Evolutionary conservation across 2,329 filamentous ascomycete genomes (phyloP), one percentile per base, ranked within the genome.

Genomic region (Sporothrix brasiliensis): DNA sequence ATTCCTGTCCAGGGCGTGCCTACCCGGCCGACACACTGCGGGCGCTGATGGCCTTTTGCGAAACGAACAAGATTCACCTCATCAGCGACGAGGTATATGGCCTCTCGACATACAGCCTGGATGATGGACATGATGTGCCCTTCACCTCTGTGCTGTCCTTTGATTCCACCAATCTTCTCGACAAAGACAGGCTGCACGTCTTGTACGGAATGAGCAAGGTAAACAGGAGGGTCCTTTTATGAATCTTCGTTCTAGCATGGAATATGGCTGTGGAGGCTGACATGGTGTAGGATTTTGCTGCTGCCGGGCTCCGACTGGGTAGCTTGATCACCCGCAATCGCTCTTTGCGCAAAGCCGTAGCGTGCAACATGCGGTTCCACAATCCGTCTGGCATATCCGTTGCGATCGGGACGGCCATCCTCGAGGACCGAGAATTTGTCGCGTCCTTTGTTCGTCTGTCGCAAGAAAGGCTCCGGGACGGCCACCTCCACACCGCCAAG

Each of bases 351-450:
- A 30, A 16, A 6, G 54, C 54, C 54, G 54, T 58, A 1, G 30
- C 30, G 14, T 58, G 54, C 54, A 58, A 58, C 54, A 58, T 58
- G 54, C 54, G 54, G 4, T 58, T 58, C 54, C 54, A 58, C 54
- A 58, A 39, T 16, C 54, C 54, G 6, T 58, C 54, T 4, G 27
- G 54, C 4, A 30, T 39, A 7, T 58, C 54, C 4, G 14, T 58
- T 19, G 54, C 54, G 1, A 58, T 58, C 11, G 54, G 24, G 5
- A 58, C 54, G 14, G 16, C 54, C 4, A 7, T 58, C 2, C 54
- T 58, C 5, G 16, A 39, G 1, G 54, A 58, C 27, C 2, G 27
- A 2, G 24, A 19, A 3, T 56, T 56, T 34, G 53, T 56, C 11
- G 27, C 24, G 11, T 56, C 53, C 4, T 56, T 56, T 30, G 30